phyloP scores from a whole-genome alignment of 345 rosid genomes.

The Laguncularia racemosa region DNA sequence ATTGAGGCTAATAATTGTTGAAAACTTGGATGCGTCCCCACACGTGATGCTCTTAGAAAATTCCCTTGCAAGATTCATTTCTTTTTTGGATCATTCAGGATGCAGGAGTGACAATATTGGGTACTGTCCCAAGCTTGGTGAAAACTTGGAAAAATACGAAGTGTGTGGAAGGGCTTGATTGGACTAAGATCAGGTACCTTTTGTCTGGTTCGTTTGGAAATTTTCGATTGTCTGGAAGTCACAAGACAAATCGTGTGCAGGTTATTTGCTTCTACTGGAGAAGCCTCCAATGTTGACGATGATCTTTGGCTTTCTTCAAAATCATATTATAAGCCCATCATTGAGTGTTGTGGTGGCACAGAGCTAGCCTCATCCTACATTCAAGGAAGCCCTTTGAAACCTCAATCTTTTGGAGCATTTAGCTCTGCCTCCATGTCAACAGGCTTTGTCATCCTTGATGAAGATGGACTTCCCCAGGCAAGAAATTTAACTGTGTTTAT shows the following conservation, averaged over 20 bases:
- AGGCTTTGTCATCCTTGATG: conserved; percentile 68
- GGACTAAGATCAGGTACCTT: conserved; percentile 66
- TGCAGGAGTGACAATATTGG: conserved; percentile 78
- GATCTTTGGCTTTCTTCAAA: conserved; percentile 95
- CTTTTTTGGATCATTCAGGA: conserved; percentile 33
- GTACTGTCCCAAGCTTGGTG: conserved; percentile 87
- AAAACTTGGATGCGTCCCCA: no score
- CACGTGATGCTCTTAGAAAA: no score
- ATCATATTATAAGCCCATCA: conserved; percentile 65
- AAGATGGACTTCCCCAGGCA: conserved; percentile 59
- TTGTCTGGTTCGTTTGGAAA: neutral
- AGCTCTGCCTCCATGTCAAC: conserved; percentile 69
- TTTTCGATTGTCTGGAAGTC: conserved; percentile 3
- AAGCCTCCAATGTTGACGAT: conserved; percentile 80
- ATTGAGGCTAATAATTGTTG: no score
- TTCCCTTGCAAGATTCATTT: no score
- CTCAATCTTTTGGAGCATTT: conserved; percentile 88
- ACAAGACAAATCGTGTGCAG: conserved; percentile 21
- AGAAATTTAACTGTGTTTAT: neutral
- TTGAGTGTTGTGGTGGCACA: conserved; percentile 88
- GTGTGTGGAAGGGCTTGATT: conserved; percentile 66
- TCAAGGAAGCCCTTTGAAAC: conserved; percentile 63
- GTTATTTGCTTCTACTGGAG: conserved; percentile 59
- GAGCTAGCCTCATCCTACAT: conserved; percentile 77
- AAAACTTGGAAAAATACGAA: conserved; percentile 71